These are phyloP conservation scores for Cytospora piceae DNA, from an alignment of 2,329 filamentous ascomycete genomes.

Conservation along the genomic window DNA sequence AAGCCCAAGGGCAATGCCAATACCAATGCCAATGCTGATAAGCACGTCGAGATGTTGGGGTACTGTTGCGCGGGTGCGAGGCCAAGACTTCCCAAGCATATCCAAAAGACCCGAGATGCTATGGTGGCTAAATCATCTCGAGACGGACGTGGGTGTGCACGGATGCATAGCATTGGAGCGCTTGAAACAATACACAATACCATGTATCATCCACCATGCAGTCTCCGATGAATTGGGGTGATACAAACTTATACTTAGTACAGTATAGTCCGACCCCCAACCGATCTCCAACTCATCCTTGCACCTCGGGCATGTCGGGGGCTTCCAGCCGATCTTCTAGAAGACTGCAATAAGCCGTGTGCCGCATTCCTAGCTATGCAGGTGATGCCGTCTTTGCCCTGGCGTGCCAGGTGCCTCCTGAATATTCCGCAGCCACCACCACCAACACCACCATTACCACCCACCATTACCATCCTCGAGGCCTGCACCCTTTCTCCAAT, in stretches of 20 bases:
- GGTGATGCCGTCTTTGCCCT: not conserved
- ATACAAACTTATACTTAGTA: not conserved
- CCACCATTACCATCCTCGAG: not conserved
- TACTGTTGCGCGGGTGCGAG: not conserved
- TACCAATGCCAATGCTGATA: not conserved
- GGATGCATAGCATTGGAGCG: not conserved
- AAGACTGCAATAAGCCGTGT: not conserved
- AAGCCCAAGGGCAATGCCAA: not conserved
- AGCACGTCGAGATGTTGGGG: not conserved
- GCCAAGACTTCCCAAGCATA: not conserved
- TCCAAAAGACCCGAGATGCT: not conserved
- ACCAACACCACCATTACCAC: not conserved
- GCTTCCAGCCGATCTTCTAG: slow-evolving; percentile 6
- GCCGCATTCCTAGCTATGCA: not conserved
- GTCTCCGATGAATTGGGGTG: not conserved
- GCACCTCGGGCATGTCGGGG: not conserved
- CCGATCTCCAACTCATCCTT: slow-evolving; percentile 1
- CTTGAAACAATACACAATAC: not conserved
- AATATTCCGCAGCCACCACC: not conserved
- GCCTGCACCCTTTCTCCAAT: not conserved
- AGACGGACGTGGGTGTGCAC: not conserved
- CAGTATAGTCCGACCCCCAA: not conserved
- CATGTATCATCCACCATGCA: not conserved
- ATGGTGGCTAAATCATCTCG: not conserved
- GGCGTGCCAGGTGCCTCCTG: not conserved